phyloP scores from a whole-genome alignment of 2,329 filamentous ascomycete genomes.

The Colletotrichum magnum region DNA sequence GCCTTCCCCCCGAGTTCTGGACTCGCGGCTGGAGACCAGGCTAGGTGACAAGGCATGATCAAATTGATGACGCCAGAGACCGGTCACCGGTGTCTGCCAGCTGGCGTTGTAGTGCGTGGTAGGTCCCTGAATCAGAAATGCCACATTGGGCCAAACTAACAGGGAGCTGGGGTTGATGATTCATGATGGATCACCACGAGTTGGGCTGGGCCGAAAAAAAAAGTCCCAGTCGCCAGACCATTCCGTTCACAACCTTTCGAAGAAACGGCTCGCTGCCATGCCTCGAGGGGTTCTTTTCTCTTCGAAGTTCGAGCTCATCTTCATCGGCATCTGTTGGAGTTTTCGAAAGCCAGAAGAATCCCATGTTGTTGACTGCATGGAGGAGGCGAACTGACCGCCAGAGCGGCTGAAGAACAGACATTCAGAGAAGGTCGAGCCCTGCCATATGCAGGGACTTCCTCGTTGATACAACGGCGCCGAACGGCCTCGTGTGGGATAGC shows the following conservation, averaged over 20 bases:
- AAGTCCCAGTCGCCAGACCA: not conserved
- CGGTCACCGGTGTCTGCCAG: conserved; percentile 13
- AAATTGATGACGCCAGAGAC: conserved; percentile 33
- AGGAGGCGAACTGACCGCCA: conserved; percentile 14
- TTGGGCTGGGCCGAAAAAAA: conserved; percentile 5
- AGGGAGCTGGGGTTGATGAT: conserved; percentile 38
- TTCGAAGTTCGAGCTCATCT: not conserved
- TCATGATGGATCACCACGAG: conserved; percentile 24
- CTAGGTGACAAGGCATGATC: conserved; percentile 27
- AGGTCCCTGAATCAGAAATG: conserved; percentile 20
- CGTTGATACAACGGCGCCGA: conserved; percentile 14
- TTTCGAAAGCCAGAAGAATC: not conserved
- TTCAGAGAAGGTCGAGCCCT: conserved; percentile 27
- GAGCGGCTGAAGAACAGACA: conserved; percentile 37
- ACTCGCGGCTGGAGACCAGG: conserved; percentile 11
- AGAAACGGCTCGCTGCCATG: not conserved
- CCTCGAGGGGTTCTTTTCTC: not conserved
- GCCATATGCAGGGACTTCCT: conserved; percentile 39
- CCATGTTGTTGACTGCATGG: not conserved
- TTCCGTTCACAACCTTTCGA: not conserved
- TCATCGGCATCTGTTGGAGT: not conserved
- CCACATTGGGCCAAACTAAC: conserved; percentile 22
- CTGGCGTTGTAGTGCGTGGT: conserved; percentile 20
- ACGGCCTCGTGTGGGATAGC: conserved; percentile 18
- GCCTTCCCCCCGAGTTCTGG: conserved; percentile 1